Base-by-base conservation (phyloP, 345 rosid species). In the Dimocarpus longan region DNA sequence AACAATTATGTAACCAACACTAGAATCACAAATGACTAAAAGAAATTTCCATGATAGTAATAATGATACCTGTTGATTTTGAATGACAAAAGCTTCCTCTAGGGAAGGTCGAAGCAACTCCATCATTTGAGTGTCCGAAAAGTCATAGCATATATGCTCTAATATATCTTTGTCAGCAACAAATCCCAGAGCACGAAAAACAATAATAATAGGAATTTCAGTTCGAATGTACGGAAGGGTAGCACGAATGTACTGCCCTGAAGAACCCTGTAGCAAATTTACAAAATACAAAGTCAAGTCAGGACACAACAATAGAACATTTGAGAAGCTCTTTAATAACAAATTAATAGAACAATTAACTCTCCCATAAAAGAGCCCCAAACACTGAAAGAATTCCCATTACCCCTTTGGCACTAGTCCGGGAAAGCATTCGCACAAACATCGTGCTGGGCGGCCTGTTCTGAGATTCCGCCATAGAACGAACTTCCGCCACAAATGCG, bases 371-470 rank as follows among this genome's bases (percentile, higher is more conserved):
- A 26, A 66, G 43, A 59, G 24, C 40, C 70, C n/a, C 67, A 59
- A 73, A 63, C 50, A 5, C 66, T 37, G 70, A 76, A 40, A 56
- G 21, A 54, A 28, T 37, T 82, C 78, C 26, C 56, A 78, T 86
- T 88, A 96, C 99, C 95, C 98, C 99, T 85, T 92, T 96, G 42
- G 99, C 92, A 84, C 99, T 92, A 19, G 99, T 91, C 52, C 97
- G 93, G 79, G 99, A 87, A 89, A 96, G 98, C 99, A 96, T 96
- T 69, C 97, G 91, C 71, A 96, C 99, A 90, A 94, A 94, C 99
- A 96, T 93, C 16, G 98, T 90, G 84, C 99, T 94, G 24, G 99
- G 99, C 18, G 97, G 98, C 84, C 93, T 88, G 78, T 94, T 95
- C 80, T 96, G 99, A 77, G 89, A 88, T 84, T 96, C 98, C 6